Evolutionary conservation across 257 asterid genomes (phyloP), one percentile per base, ranked within the genome.

Genomic region (Galeopsis tetrahit): DNA sequence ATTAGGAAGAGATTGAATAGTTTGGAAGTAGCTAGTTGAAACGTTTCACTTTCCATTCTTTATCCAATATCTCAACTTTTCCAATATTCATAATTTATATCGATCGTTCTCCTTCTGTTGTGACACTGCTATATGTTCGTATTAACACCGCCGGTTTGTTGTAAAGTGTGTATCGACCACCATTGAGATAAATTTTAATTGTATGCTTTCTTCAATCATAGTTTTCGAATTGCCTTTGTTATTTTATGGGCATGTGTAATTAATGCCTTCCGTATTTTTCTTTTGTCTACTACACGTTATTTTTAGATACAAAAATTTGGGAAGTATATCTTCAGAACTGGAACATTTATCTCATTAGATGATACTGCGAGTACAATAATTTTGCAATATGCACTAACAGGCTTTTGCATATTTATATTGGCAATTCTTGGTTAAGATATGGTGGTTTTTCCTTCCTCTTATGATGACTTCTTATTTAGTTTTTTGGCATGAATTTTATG

Each of bases 311-410:
- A 79, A 75, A 86, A 78, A 78, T 67, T 85, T 93, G 1, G 98
- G 98, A 75, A 82, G 48, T 77, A 81, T 93, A 80, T 87, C 98
- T 73, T 87, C 95, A 40, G 95, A 87, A 75, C 82, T 93, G 74
- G 95, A 90, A 55, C 93, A 80, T 77, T 82, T 93, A 61, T 81
- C 96, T 71, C 36, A 83, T 76, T 17, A 88, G 85, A 40, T 43
- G 67, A 89, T 93, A 77, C 70, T 93, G 98, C 90, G 82, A 88
- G 97, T 83, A n/a, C 56, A 66, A 71, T 62, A 21, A 36, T 49
- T 66, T 39, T 46, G 66, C 56, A 75, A 65, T 58, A 32, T 75
- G 46, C 13, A 70, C 5, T 14, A 40, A 14, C n/a, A 43, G 64
- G 49, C 61, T 46, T 55, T 14, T 57, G 40, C 75, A 58, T 15